A percentile compares a stretch with the other conserved stretches of the same genome.
Conservation (phyloP, 768 basidiomycete species). For the Lactarius psammicola region DNA sequence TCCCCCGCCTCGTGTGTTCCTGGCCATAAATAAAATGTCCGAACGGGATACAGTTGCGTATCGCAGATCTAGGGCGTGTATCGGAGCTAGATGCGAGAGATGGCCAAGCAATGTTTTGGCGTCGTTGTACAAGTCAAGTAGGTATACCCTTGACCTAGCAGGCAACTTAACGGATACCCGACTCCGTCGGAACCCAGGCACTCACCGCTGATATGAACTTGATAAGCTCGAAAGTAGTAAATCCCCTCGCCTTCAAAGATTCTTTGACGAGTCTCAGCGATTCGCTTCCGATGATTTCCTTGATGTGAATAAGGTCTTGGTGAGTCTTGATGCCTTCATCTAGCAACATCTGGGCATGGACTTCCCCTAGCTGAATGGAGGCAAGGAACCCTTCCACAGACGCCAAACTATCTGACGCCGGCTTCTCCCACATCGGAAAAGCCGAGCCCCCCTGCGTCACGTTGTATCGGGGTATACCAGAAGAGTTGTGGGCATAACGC, state of each 20-base stretch:
- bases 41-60: background rate
- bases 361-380: background rate
- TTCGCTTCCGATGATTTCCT: background rate
- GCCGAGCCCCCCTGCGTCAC: background rate
- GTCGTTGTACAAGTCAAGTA: background rate
- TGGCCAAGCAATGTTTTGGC: background rate
- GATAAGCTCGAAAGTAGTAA: conserved; percentile 13
- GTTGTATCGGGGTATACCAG: background rate
- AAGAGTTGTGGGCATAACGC: background rate
- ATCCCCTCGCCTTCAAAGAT: conserved; percentile 1
- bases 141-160: conserved; percentile 1
- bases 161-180: background rate
- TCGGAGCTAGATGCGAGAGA: background rate
- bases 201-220: conserved; percentile 14
- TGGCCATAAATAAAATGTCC: background rate
- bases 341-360: conserved; percentile 1
- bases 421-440: background rate
- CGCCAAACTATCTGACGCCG: background rate
- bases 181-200: background rate
- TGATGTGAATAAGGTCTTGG: conserved; percentile 1
- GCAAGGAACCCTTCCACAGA: conserved; percentile 4
- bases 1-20: background rate
- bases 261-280: background rate
- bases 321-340: conserved; percentile 13
- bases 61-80: background rate